A percentile compares a stretch with the other conserved stretches of the same genome.
phyloP scores from a whole-genome alignment of 2,329 filamentous ascomycete species.

The Fusarium papillatum region DNA sequence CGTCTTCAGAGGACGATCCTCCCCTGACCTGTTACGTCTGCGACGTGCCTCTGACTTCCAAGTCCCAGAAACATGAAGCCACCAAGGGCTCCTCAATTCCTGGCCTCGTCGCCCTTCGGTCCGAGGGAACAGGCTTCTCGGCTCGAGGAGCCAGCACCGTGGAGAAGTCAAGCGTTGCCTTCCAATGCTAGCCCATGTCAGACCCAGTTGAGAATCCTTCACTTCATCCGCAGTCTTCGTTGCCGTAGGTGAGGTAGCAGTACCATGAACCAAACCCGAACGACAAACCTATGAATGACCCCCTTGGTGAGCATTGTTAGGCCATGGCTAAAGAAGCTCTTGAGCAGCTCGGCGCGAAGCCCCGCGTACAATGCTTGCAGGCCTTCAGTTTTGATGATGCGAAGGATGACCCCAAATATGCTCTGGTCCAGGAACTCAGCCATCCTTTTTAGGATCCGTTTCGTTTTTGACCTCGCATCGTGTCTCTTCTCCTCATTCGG shows the following conservation, averaged over 20 bases:
- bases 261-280: constrained; percentile 76
- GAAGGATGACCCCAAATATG: constrained; percentile 74
- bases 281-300: constrained; percentile 77
- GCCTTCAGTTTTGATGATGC: constrained; percentile 75
- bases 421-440: constrained; percentile 55
- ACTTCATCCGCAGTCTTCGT: constrained; percentile 36
- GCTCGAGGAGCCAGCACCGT: constrained; percentile 88
- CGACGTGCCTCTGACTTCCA: constrained; percentile 78
- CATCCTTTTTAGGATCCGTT: constrained; percentile 25
- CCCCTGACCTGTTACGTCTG: constrained; percentile 83
- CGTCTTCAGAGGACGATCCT: constrained; percentile 60
- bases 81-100: constrained; percentile 71
- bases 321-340: constrained; percentile 88
- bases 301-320: constrained; percentile 92
- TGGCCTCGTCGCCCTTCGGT: constrained; percentile 83
- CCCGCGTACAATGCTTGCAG: constrained; percentile 80
- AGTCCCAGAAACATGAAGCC: constrained; percentile 55
- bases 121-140: constrained; percentile 94
- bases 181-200: constrained; percentile 77
- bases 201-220: constrained; percentile 6
- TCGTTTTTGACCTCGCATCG: neutral
- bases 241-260: constrained; percentile 45
- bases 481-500: constrained; percentile 14
- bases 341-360: constrained; percentile 81
- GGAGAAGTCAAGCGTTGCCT: constrained; percentile 82